Percentiles rank a stretch among this genome's conserved stretches.
Conservation (phyloP, 305 asterid genomes). For the Galium porrigens region DNA sequence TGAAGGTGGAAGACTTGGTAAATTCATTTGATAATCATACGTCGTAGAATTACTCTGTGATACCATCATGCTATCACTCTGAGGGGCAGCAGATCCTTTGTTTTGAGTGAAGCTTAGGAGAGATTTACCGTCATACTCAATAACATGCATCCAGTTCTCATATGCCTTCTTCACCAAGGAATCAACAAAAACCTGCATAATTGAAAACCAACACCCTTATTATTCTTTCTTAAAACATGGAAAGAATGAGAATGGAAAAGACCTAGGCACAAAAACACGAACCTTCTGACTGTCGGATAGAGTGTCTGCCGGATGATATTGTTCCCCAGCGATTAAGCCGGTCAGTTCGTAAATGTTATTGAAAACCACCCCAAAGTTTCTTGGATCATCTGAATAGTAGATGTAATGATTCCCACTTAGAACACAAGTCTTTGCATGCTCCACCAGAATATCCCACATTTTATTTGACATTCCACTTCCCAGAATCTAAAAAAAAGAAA, state of each 20-base stretch:
- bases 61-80: slow-evolving; percentile 29
- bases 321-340: slow-evolving; percentile 68
- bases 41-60: slow-evolving; percentile 36
- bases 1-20: slow-evolving; percentile 41
- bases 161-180: slow-evolving; percentile 32
- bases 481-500: slow-evolving; percentile 37
- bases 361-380: slow-evolving; percentile 66
- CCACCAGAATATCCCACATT: slow-evolving; percentile 88
- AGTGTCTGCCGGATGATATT: slow-evolving; percentile 61
- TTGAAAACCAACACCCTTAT: background rate
- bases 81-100: slow-evolving; percentile 30
- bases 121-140: slow-evolving; percentile 32
- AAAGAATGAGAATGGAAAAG: background rate
- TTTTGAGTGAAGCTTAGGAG: slow-evolving; percentile 45
- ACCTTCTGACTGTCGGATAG: slow-evolving; percentile 81
- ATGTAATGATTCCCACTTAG: slow-evolving; percentile 72
- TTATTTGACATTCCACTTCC: slow-evolving; percentile 97
- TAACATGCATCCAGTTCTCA: slow-evolving; percentile 33
- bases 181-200: slow-evolving; percentile 28
- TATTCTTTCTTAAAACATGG: background rate
- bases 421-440: slow-evolving; percentile 88
- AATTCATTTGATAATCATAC: slow-evolving; percentile 37
- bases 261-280: slow-evolving; percentile 19
- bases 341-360: slow-evolving; percentile 62
- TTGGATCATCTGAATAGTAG: slow-evolving; percentile 74